Evolutionary conservation across 805 yeast genomes (phyloP), one percentile per base, ranked within the genome.

Genomic region (Candida suzukii): DNA sequence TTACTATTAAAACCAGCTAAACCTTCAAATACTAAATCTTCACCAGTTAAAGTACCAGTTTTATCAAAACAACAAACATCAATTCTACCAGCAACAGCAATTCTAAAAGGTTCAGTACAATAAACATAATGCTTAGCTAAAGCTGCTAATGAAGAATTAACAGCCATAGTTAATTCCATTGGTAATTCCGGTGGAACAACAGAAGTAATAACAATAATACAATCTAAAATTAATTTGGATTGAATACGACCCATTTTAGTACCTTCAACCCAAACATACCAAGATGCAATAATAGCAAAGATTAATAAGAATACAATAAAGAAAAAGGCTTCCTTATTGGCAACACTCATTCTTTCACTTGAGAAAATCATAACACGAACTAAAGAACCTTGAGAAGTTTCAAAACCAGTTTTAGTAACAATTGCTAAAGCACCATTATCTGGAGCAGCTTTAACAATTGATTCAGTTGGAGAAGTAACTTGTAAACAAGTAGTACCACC

Each of bases 101-200:
- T 90, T 68, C 99, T 78, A 71, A 93, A 93, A 16, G 99, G 99
- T 64, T 93, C 99, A 34, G 99, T 93, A 71, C 99, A 93, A 70
- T 84, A 93, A 47, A 93, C 82, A 61, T 82, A 90, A 61, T 73
- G 82, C 64, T 93, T 93, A 53, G 84, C 80, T 49, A 93, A 73
- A 3, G 97, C 88, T 44, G 88, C 78, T 60, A 93, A 71, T 7
- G 98, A 90, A 30, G 85, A 74, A 65, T 93, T 93, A 32, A 93
- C 99, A 45, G 99, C 98, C 91, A 93, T 83, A 13, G 99, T 93
- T 54, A 93, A 75, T 70, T 93, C 99, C 98, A 93, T 93, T 44
- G 99, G 99, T 52, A 93, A 74, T 67, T 93, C 99, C 34, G 99
- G 99, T 29, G 99, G 99, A 32, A 93, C 99, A 48, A 93, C 99